A percentile compares a stretch with the other conserved stretches of the same genome.
phyloP scores from a whole-genome alignment of 2,329 filamentous ascomycete genomes.

The Cladosporium austrohemisphaericum region DNA sequence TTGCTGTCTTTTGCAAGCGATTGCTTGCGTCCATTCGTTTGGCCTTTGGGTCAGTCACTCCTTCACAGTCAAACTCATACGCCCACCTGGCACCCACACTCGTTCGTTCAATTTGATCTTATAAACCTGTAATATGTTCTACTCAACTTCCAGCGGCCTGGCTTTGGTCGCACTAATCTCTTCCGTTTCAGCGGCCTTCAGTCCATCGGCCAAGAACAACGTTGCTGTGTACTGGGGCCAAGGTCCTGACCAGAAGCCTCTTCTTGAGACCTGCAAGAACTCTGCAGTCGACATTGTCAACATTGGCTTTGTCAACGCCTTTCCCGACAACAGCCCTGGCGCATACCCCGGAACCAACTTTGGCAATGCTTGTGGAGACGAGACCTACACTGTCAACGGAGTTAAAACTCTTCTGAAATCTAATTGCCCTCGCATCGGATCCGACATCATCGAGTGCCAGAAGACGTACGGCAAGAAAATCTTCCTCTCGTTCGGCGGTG shows the following conservation, averaged over 20 bases:
- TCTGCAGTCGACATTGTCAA: conserved; percentile 53
- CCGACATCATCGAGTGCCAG: conserved; percentile 45
- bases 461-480: conserved; percentile 42
- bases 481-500: conserved; percentile 46
- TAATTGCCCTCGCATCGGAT: conserved; percentile 38
- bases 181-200: conserved; percentile 35
- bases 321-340: conserved; percentile 44
- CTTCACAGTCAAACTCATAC: conserved; percentile 22
- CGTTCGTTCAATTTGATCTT: conserved; percentile 35
- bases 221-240: conserved; percentile 56
- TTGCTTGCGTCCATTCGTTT: conserved; percentile 56
- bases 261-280: conserved; percentile 51
- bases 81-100: conserved; percentile 37
- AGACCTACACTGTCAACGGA: conserved; percentile 38
- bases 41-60: conserved; percentile 27
- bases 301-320: conserved; percentile 53
- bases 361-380: conserved; percentile 51
- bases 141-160: conserved; percentile 35
- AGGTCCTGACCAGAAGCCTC: conserved; percentile 46
- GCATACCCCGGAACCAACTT: conserved; percentile 54
- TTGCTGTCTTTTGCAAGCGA: conserved; percentile 4
- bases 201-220: conserved; percentile 43
- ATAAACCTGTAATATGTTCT: conserved; percentile 19
- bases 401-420: conserved; percentile 37
- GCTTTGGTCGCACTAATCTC: conserved; percentile 33